These are phyloP conservation scores for Ulvella scutata DNA, from an alignment of 139 green algal species.

Conservation along the genomic window DNA sequence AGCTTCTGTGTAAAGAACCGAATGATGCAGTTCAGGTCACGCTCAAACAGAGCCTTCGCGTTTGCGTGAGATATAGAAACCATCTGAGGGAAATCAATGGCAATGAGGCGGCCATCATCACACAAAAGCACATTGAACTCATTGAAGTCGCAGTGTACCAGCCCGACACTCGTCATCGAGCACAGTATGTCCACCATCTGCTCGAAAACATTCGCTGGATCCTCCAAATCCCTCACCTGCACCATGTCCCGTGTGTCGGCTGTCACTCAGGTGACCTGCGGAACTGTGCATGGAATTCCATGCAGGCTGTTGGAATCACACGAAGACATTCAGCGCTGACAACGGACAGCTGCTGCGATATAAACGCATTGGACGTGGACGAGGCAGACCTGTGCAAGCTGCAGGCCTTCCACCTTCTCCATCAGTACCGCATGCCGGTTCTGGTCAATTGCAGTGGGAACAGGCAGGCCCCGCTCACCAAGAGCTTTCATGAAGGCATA, in stretches of 20 bases:
- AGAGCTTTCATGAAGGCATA: conserved; percentile 96
- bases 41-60: conserved; percentile 77
- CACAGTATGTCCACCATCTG: conserved; percentile 65
- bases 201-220: conserved; percentile 51
- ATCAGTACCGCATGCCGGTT: conserved; percentile 95
- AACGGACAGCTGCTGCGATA: not conserved
- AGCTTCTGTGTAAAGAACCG: conserved; percentile 11
- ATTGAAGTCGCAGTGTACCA: conserved; percentile 99
- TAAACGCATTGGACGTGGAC: no score
- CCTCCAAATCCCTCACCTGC: conserved; percentile 42
- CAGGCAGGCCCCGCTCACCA: conserved; percentile 70
- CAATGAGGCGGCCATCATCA: conserved; percentile 28
- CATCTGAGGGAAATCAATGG: conserved; percentile 98
- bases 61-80: conserved; percentile 81
- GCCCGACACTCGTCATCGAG: conserved; percentile 38
- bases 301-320: not conserved
- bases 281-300: not conserved
- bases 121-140: conserved; percentile 89
- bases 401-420: conserved; percentile 56
- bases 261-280: not conserved
- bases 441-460: conserved; percentile 78
- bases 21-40: conserved; percentile 85
- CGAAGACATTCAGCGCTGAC: not conserved
- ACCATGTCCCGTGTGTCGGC: no score
- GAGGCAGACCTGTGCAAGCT: conserved; percentile 50